Evolutionary conservation across 495 filamentous ascomycete genomes (phyloP), one percentile per base, ranked within the genome.

Genomic region (Zalerion maritima): DNA sequence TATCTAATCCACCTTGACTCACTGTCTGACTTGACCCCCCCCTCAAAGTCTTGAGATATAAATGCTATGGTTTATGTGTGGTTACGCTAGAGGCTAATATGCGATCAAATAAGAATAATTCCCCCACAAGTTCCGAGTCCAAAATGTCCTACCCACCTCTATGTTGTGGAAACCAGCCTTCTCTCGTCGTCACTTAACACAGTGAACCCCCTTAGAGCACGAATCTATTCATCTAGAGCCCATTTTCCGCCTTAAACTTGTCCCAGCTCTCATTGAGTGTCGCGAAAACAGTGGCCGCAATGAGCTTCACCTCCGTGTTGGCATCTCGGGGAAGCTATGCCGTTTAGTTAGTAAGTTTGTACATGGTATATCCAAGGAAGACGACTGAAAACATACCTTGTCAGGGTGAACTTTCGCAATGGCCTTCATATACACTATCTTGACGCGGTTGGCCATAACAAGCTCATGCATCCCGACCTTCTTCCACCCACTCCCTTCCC

Each of bases 381-480:
- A 44, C 28, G 34, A 28, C 25, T 26, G 16, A 12, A 16, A 22
- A 58, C 71, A 50, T 61, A 94, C 89, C 76, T 97, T 97, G 50
- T 97, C 89, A 36, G 89, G 89, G 65, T 97, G 89, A 39, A 89
- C 85, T 67, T 93, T 96, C 4, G 74, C 79, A 73, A 97, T 94
- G 4, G 83, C 89, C 69, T 92, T 94, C 89, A 97, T 96, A 45
- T 97, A 97, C 32, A 80, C 67, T 31, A 96, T 72, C 71, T 97
- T 97, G 28, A 94, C 89, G 65, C 81, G 92, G 26, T 75, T 76
- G 23, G 85, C 74, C 60, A 92, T 59, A 21, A 97, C 73, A 40
- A 97, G 47, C 51, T 97, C 87, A 28, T 80, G 73, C 74, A 97
- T 75, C 15, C 81, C 81, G 11, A 96, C 75, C 64, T 92, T 94